These are phyloP conservation scores for Prinsepia uniflora DNA, from an alignment of 306 rosid genomes.

Conservation along the genomic window DNA sequence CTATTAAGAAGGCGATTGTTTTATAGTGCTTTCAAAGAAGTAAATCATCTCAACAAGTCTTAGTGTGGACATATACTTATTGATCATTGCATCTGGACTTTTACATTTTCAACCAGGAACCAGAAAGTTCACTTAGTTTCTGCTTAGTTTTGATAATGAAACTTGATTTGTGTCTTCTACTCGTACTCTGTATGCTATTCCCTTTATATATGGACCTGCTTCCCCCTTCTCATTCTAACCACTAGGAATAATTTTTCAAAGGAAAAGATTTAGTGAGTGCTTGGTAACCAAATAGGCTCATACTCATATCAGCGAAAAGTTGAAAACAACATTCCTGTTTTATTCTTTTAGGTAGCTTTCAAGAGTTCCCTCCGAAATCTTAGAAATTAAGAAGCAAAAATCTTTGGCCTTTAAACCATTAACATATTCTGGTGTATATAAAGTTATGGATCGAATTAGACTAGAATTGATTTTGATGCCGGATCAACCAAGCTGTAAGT, in stretches of 20 bases:
- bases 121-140: background rate
- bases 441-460: too few relatives aligned
- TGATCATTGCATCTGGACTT: background rate
- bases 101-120: background rate
- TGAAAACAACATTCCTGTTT: background rate
- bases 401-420: background rate
- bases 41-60: background rate
- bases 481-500: background rate
- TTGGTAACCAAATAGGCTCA: background rate
- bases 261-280: background rate
- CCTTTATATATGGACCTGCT: background rate
- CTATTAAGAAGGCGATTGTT: too few relatives aligned
- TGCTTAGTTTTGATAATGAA: background rate
- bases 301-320: background rate
- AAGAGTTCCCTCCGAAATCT: background rate
- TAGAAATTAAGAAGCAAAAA: background rate
- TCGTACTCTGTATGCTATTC: background rate
- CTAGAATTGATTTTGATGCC: background rate
- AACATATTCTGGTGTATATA: too few relatives aligned
- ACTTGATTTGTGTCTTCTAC: background rate
- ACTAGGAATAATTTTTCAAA: background rate
- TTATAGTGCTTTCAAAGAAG: background rate
- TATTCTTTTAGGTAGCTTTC: background rate
- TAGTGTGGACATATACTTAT: too few relatives aligned
- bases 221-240: background rate